Evolutionary conservation across 1,139 yeast species (phyloP).

Genomic region (Yamadazyma spencermartinsiae): DNA sequence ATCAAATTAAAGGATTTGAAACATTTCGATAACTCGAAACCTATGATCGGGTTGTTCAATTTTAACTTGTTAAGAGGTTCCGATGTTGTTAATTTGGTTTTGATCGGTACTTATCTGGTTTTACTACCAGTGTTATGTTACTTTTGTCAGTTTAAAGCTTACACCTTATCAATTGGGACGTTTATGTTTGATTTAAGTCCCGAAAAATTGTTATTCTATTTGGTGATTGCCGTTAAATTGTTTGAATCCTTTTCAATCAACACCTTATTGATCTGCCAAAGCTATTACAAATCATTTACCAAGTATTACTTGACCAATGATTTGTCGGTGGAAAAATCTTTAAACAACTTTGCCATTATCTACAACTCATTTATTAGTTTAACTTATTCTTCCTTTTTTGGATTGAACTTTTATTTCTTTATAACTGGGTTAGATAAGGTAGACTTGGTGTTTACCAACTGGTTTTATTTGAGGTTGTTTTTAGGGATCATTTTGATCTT

Average conservation of each 20-base stretch:
- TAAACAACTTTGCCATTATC: constrained; percentile 73
- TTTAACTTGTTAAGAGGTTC: constrained; percentile 66
- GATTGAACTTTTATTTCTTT: constrained; percentile 36
- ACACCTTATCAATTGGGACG: neutral
- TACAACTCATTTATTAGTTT: constrained; percentile 56
- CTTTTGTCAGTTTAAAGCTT: constrained; percentile 11
- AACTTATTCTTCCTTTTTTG: constrained; percentile 48
- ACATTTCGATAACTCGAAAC: constrained; percentile 51
- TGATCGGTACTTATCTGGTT: constrained; percentile 45
- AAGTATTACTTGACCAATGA: constrained; percentile 67
- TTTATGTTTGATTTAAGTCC: constrained; percentile 8
- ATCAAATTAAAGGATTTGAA: constrained; percentile 46
- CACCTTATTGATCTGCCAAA: constrained; percentile 57
- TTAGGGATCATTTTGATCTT: constrained; percentile 54
- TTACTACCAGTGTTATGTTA: constrained; percentile 47
- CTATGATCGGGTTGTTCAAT: constrained; percentile 64
- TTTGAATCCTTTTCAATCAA: constrained; percentile 57
- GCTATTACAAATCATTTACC: constrained; percentile 65
- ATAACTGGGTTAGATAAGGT: constrained; percentile 20
- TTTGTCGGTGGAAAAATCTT: constrained; percentile 65
- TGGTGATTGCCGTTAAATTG: constrained; percentile 53
- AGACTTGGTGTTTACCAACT: constrained; percentile 29
- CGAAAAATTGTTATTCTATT: constrained; percentile 27
- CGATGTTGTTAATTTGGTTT: constrained; percentile 58
- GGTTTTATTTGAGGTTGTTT: constrained; percentile 59